Base-by-base conservation (phyloP, 257 asterid genomes). In the Solanum megistacrolobum region DNA sequence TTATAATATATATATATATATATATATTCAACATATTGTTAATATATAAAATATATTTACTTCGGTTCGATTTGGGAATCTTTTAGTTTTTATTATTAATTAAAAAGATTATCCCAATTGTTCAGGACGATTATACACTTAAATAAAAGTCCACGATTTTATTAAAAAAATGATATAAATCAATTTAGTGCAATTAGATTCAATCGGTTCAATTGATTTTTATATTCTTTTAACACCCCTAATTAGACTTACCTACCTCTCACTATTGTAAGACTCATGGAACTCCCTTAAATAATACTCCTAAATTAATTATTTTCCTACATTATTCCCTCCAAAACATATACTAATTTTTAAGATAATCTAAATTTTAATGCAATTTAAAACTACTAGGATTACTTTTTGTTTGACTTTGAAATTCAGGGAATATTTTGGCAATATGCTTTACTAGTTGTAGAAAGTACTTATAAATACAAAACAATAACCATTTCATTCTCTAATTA, bases 41-140 rank as follows among this genome's bases (percentile, higher is more conserved):
- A 48, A 16, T 48, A 48, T 14, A 48, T 48, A 14, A 14, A 48
- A 14, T 43, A 43, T 43, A 11, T 43, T 43, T 43, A 43, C 52
- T 48, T 48, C 23, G 1, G 3, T 16, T 14, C 60, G 2, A 0
- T 16, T 48, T 0, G 0, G 1, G 0, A 48, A 16, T 14, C 0
- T 14, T 48, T 6, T 9, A 2, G 0, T 48, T 48, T 16, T 48
- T 48, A 48, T 16, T 48, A 48, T 48, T 16, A 48, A 48, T 48
- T 48, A 5, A 48, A 48, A 48, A 5, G 60, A 48, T 16, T 48
- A 48, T 14, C 21, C 4, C 23, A 5, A 14, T 16, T 48, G 7
- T 48, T 16, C 7, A 2, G 9, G 9, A 48, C 9, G 7, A 16
- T 48, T 48, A 48, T 16, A 48, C 60, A 48, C 8, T 16, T 48